Percentiles rank a stretch among this genome's conserved stretches.
phyloP scores from a whole-genome alignment of 768 basidiomycete genomes.

The Melanogaster broomeanus region DNA sequence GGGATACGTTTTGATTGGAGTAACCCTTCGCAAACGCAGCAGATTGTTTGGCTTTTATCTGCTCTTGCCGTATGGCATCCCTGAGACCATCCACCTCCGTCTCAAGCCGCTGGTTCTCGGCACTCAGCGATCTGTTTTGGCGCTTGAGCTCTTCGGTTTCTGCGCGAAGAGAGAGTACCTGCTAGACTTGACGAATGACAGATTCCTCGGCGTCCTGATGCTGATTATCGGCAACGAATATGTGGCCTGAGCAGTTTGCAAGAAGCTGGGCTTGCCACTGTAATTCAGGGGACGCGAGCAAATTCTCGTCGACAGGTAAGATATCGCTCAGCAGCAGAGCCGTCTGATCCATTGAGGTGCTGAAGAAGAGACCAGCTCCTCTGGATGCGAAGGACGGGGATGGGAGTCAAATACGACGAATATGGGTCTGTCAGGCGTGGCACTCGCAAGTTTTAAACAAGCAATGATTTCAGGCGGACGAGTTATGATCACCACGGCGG shows the following conservation, averaged over 20 bases:
- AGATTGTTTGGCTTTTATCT: not conserved
- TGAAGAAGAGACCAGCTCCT: constrained; percentile 63
- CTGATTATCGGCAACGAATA: constrained; percentile 42
- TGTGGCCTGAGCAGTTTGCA: constrained; percentile 58
- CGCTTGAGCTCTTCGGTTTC: constrained; percentile 39
- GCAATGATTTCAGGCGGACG: constrained; percentile 71
- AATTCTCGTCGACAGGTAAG: constrained; percentile 47
- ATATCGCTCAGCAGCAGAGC: constrained; percentile 47
- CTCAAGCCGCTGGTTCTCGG: constrained; percentile 30
- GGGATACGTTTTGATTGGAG: not conserved
- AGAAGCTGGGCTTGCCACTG: constrained; percentile 71
- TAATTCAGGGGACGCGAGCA: constrained; percentile 44
- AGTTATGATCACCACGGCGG: constrained; percentile 54
- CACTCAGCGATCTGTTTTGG: constrained; percentile 26
- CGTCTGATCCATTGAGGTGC: constrained; percentile 43
- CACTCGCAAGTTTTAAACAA: constrained; percentile 40
- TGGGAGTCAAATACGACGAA: constrained; percentile 73
- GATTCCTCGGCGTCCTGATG: constrained; percentile 29
- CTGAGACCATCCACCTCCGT: constrained; percentile 22
- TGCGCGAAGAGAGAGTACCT: constrained; percentile 44
- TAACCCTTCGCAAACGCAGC: not conserved
- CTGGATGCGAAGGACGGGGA: constrained; percentile 56
- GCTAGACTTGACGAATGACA: constrained; percentile 50
- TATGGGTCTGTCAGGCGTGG: constrained; percentile 24
- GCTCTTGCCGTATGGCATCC: constrained; percentile 13